Evolutionary conservation across 1,284 basidiomycete species (phyloP).

Genomic region (Fomitopsis palustris): DNA sequence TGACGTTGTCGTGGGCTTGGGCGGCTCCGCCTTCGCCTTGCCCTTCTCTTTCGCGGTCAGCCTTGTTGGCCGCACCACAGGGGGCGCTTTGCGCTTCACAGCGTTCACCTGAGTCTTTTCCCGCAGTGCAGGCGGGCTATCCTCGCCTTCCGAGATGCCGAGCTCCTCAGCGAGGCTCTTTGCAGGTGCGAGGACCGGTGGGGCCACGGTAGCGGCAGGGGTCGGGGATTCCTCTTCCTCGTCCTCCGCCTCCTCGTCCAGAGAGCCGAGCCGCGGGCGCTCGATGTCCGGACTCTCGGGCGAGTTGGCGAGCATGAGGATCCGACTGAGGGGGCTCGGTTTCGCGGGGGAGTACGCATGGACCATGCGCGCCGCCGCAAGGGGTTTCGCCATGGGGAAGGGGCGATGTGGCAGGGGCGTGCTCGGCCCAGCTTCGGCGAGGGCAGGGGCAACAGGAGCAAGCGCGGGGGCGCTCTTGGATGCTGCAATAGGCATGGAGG

Average conservation of each 20-base stretch:
- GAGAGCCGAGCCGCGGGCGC: constrained; percentile 24
- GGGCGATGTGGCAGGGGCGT: constrained; percentile 30
- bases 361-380: constrained; percentile 60
- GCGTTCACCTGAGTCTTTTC: constrained; percentile 12
- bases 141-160: constrained; percentile 24
- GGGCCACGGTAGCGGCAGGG: constrained; percentile 7
- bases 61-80: constrained; percentile 2
- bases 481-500: constrained; percentile 6
- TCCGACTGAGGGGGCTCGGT: constrained; percentile 73
- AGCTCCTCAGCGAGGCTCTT: constrained; percentile 26
- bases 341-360: constrained; percentile 76
- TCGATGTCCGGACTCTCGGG: constrained; percentile 41
- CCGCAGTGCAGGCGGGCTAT: constrained; percentile 15
- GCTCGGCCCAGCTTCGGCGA: constrained; percentile 8
- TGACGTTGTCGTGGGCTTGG: not conserved
- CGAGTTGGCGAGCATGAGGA: constrained; percentile 64
- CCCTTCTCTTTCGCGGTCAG: constrained; percentile 38
- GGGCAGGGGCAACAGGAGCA: constrained; percentile 3
- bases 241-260: constrained; percentile 34
- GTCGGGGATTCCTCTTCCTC: constrained; percentile 20
- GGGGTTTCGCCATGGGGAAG: constrained; percentile 69
- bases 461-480: constrained; percentile 7
- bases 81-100: constrained; percentile 16
- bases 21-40: constrained; percentile 20
- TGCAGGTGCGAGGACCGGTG: constrained; percentile 5